phyloP scores from a whole-genome alignment of 202 grass and related monocot genomes.

The Carex arenaria region DNA sequence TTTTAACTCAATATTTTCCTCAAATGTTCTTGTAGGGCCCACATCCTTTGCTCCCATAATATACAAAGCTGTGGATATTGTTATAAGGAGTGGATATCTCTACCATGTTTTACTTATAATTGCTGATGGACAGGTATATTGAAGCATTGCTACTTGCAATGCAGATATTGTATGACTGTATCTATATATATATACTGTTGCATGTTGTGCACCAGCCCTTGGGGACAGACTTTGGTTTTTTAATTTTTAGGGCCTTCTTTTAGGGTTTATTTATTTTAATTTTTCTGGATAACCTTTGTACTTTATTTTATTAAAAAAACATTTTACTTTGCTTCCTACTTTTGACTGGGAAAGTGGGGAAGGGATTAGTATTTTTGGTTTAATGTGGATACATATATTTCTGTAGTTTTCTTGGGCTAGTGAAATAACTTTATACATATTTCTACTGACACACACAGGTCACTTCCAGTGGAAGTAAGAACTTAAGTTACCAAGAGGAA shows the following conservation, averaged over 20 bases:
- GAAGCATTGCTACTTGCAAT: neutral
- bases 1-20: neutral
- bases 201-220: neutral
- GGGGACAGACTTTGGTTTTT: neutral
- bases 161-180: neutral
- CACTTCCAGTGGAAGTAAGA: no score
- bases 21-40: conserved; percentile 37
- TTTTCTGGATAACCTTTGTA: no score
- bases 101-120: conserved; percentile 70
- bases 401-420: no score
- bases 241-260: neutral
- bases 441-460: no score
- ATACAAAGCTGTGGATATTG: conserved; percentile 35
- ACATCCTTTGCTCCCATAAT: conserved; percentile 63
- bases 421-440: no score
- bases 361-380: no score
- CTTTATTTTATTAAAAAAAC: no score
- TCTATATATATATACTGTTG: neutral
- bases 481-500: no score
- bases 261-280: neutral
- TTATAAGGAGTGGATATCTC: conserved; percentile 22
- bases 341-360: no score
- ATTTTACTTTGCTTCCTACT: no score
- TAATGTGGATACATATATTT: no score
- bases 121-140: conserved; percentile 49